Percentiles rank a stretch among this genome's conserved stretches.
These are phyloP conservation scores for Puccinia coronata DNA, from an alignment of 1,284 basidiomycete genomes.

Conservation along the genomic window DNA sequence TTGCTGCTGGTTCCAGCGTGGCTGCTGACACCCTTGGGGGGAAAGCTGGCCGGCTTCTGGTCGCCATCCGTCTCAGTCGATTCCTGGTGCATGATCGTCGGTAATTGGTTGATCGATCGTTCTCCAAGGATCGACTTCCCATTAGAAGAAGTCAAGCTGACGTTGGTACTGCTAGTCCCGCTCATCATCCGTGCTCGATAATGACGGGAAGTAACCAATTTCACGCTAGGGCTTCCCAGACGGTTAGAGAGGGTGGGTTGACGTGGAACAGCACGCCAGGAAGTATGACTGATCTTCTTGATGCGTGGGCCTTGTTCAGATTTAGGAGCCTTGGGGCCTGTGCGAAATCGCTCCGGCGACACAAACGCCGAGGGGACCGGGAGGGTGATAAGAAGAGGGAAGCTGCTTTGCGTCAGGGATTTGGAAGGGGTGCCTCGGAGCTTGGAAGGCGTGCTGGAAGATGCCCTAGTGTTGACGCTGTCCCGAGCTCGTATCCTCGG, in stretches of 20 bases:
- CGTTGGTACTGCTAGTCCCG: slow-evolving; percentile 8
- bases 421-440: background rate
- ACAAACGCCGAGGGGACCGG: slow-evolving; percentile 48
- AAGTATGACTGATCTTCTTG: slow-evolving; percentile 3
- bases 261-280: background rate
- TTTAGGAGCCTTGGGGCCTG: background rate
- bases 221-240: slow-evolving; percentile 2
- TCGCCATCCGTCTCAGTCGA: background rate
- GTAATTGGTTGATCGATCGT: slow-evolving; percentile 28
- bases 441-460: background rate
- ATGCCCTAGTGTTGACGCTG: background rate
- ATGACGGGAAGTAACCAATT: background rate
- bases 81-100: background rate
- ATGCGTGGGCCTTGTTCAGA: slow-evolving; percentile 16
- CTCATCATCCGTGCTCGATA: slow-evolving; percentile 13
- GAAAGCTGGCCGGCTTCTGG: background rate
- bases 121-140: slow-evolving; percentile 13
- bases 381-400: slow-evolving; percentile 18
- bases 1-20: too few species aligned
- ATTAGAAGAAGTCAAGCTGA: slow-evolving; percentile 11
- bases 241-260: slow-evolving; percentile 3
- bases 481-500: background rate
- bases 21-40: background rate
- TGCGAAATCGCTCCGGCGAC: slow-evolving; percentile 37
- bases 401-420: background rate